Percentiles rank a stretch among this genome's conserved stretches.
Evolutionary conservation across 345 rosid genomes (phyloP).

Genomic region (Physaria fendleri): DNA sequence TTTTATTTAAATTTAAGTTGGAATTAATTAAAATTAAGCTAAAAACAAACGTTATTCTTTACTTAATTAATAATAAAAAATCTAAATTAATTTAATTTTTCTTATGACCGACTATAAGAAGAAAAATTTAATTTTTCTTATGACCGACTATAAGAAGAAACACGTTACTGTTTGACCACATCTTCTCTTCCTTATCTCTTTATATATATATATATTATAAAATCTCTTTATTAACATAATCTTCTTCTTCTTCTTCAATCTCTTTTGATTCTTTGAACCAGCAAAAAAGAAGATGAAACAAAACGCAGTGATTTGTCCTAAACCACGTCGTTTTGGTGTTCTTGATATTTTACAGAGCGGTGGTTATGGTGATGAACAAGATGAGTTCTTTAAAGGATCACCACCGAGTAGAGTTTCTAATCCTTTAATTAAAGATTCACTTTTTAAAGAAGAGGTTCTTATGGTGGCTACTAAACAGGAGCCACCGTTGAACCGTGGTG

Average conservation of each 20-base stretch:
- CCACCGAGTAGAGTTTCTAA: constrained; percentile 99
- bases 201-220: not conserved
- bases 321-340: too few species aligned
- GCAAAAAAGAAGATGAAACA: constrained; percentile 54
- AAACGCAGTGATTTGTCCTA: constrained; percentile 70
- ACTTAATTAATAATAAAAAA: too few species aligned
- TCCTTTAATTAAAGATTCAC: constrained; percentile 86
- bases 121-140: too few species aligned
- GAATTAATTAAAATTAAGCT: too few species aligned
- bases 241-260: not conserved
- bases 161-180: constrained; percentile 34
- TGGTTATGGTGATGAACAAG: constrained; percentile 51
- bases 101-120: too few species aligned
- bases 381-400: constrained; percentile 65
- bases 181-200: constrained; percentile 21
- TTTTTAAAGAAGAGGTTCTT: constrained; percentile 50
- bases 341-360: constrained; percentile 48
- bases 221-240: not conserved
- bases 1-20: too few species aligned
- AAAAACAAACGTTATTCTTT: too few species aligned
- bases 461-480: too few species aligned
- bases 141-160: constrained; percentile 30
- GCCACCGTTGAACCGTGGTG: constrained; percentile 61
- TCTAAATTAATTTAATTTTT: too few species aligned
- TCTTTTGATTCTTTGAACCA: not conserved